phyloP scores from a whole-genome alignment of 768 basidiomycete species.

The Cystoderma amianthinum region DNA sequence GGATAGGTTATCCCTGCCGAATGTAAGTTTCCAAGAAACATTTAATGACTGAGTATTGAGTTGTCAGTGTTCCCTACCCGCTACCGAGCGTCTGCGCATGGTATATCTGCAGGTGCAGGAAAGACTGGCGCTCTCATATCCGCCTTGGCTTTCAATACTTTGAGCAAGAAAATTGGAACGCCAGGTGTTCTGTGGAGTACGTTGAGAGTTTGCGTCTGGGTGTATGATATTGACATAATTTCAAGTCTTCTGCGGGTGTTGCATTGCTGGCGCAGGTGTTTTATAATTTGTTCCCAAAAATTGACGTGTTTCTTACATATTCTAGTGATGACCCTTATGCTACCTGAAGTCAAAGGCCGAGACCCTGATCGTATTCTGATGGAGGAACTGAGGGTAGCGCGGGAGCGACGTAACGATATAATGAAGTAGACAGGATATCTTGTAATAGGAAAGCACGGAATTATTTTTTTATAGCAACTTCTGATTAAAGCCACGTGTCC shows the following conservation, averaged over 20 bases:
- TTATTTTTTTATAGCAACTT: no score
- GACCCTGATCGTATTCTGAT: slow-evolving; percentile 29
- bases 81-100: slow-evolving; percentile 69
- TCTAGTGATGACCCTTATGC: slow-evolving; percentile 23
- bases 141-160: slow-evolving; percentile 63
- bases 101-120: slow-evolving; percentile 66
- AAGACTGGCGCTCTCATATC: slow-evolving; percentile 76
- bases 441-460: no score
- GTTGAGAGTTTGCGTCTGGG: slow-evolving; percentile 20
- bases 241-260: slow-evolving; percentile 70
- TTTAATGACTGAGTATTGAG: not conserved
- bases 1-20: slow-evolving; percentile 64
- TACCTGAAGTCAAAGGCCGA: slow-evolving; percentile 32
- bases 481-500: no score
- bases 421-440: no score
- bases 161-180: slow-evolving; percentile 56
- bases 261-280: slow-evolving; percentile 42
- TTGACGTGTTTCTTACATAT: not conserved
- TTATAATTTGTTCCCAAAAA: not conserved
- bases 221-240: slow-evolving; percentile 3
- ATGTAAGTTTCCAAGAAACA: slow-evolving; percentile 8
- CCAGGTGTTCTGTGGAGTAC: slow-evolving; percentile 65
- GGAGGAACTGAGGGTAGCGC: slow-evolving; percentile 19
- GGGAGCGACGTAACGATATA: no score
- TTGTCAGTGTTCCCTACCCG: slow-evolving; percentile 65